phyloP scores from a whole-genome alignment of 1,284 basidiomycete species.

The Trametes sp. region DNA sequence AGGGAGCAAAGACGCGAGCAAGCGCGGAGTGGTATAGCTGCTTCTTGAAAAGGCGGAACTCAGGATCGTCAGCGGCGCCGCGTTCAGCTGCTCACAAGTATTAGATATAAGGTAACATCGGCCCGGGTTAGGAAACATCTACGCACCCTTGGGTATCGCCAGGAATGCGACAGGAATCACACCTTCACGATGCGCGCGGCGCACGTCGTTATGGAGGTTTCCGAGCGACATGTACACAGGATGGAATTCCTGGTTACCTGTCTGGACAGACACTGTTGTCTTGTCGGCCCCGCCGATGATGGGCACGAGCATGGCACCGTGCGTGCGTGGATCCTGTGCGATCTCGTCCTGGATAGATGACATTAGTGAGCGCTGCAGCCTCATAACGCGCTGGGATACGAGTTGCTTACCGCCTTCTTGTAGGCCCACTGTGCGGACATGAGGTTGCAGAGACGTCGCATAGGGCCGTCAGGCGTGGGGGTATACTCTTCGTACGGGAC shows the following conservation, averaged over 20 bases:
- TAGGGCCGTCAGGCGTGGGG: no score
- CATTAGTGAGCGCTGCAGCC: no score
- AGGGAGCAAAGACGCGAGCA: slow-evolving; percentile 22
- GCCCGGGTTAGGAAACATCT: no score
- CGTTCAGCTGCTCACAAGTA: neutral
- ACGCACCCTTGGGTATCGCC: neutral
- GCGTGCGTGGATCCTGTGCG: neutral
- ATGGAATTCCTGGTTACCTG: neutral
- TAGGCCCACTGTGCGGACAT: no score
- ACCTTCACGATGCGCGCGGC: neutral
- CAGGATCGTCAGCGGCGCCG: neutral
- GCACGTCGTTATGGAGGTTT: neutral
- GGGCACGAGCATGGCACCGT: neutral
- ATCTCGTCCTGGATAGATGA: no score
- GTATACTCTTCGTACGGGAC: no score
- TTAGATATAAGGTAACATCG: neutral
- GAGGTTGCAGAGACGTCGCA: no score
- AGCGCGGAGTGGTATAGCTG: slow-evolving; percentile 35
- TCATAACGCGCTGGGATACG: no score
- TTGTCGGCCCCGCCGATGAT: neutral
- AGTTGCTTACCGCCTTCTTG: no score
- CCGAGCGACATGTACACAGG: neutral
- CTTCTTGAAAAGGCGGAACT: slow-evolving; percentile 29
- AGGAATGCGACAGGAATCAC: neutral
- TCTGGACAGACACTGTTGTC: neutral